Evolutionary conservation across 768 basidiomycete species (phyloP), one percentile per base, ranked within the genome.

Genomic region (Butyriboletus loyo): DNA sequence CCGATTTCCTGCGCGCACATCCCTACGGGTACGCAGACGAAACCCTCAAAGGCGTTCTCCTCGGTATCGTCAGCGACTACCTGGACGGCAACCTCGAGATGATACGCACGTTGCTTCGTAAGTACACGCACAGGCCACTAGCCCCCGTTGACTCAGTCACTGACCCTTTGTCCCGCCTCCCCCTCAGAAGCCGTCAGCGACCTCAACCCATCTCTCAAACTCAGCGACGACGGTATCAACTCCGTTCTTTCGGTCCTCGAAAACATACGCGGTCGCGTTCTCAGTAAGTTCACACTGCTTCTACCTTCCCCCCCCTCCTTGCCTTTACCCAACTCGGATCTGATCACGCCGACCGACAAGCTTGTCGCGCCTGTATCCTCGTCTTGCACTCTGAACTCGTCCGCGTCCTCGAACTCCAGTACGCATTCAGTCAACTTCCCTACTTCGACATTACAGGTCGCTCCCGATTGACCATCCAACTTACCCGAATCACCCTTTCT

Each of bases 21-120:
- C 75, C 84, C 21, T 70, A 74, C 30, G 74, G 75, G 32, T 74
- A 83, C 51, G 86, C 87, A 1, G 88, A 94, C 53, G 87, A 93
- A 60, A 93, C 92, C 2, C 81, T 94, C 50, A 76, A 83, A 44
- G 78, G 82, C 48, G 89, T 92, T 17, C 72, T 93, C 31, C 65
- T 89, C 30, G 81, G 83, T 25, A 84, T 91, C 11, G 82, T 92
- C 65, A 84, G 82, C 54, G 92, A 94, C 62, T 89, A 92, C 58
- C 68, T 93, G 40, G 87, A 92, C 49, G 92, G 91, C 7, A 91
- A 93, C 69, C 73, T 93, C n/a, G 89, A 92, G 65, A 82, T 91
- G 66, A 85, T 92, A 63, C 80, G 87, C 50, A 82, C 82, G 1
- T 69, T 92, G 21, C 78, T 93, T 24, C 82, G 89, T 89, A 59